A percentile compares a stretch with the other conserved stretches of the same genome.
Evolutionary conservation across 2,329 filamentous ascomycete species (phyloP).

Genomic region (Calcarisporium arbuscula): DNA sequence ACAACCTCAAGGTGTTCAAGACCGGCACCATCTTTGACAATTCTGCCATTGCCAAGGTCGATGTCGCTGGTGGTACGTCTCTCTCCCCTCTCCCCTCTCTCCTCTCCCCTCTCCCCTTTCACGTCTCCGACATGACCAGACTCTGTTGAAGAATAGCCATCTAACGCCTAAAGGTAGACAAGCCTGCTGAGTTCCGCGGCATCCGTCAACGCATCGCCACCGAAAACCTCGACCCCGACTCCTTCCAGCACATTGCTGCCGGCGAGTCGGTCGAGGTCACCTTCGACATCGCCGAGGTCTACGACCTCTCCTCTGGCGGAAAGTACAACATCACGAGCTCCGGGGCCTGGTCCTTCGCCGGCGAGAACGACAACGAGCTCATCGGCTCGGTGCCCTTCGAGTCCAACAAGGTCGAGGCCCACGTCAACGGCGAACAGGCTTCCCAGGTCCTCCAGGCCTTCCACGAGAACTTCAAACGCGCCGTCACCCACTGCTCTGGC

Average conservation of each 20-base stretch:
- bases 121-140: too few relatives aligned
- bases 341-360: constrained; percentile 51
- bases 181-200: constrained; percentile 43
- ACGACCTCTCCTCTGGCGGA: constrained; percentile 45
- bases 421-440: constrained; percentile 53
- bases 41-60: constrained; percentile 44
- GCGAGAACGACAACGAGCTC: constrained; percentile 43
- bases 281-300: constrained; percentile 49
- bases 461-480: constrained; percentile 41
- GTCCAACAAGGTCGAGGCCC: constrained; percentile 53
- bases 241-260: constrained; percentile 43
- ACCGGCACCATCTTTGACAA: constrained; percentile 47
- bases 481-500: constrained; percentile 48
- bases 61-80: constrained; percentile 37
- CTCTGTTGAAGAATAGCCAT: too few relatives aligned
- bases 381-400: constrained; percentile 47
- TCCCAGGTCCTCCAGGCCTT: constrained; percentile 41
- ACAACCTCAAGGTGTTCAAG: constrained; percentile 43
- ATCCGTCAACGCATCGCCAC: constrained; percentile 43
- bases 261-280: constrained; percentile 44
- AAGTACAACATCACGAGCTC: constrained; percentile 48
- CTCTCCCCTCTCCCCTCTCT: too few relatives aligned
- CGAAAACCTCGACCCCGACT: constrained; percentile 34
- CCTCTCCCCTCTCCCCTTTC: not conserved
- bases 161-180: constrained; percentile 16